Base-by-base conservation (phyloP, 2,329 filamentous ascomycete species). In the Fusarium sp. region DNA sequence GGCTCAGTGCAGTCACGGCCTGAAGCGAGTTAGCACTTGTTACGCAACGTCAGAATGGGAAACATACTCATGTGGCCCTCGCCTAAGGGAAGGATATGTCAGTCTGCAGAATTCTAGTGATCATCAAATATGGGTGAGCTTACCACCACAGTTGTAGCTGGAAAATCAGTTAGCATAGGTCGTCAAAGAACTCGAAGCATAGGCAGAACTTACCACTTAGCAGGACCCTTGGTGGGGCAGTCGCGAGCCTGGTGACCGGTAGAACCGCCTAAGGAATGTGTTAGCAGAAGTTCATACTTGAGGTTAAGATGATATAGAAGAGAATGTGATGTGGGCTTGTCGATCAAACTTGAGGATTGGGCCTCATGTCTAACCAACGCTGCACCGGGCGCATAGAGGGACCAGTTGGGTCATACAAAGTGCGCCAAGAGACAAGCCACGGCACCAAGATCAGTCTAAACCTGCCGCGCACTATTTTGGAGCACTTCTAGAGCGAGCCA, bases 1-100 rank as follows among this genome's bases (percentile, higher is more conserved):
- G 94, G 91, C 81, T 93, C 90, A 70, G 92, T 90, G 87, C 95
- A 98, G 80, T 98, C 95, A 82, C 94, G 93, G 88, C 92, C 91
- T 92, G 34, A n/a, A 69, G 29, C 40, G 53, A 10, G 45, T 76
- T 58, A 77, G 70, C 20, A 18, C 41, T 34, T 16, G 13, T 30
- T 13, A 16, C 25, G 14, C n/a, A 16, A 20, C 10, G 27, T 25
- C 2, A 41, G 14, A 7, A 18, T 27, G n/a, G 45, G n/a, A 61
- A 55, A 85, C 89, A 83, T 86, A 92, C 91, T 93, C 83, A 95
- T 91, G 81, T 95, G 93, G 74, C 93, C 92, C 84, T 88, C 86
- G 77, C 82, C 84, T 83, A 71, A 70, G 70, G 67, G 67, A 56
- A 44, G 65, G 60, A 67, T 62, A 63, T 74, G 69, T 80, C 69